phyloP scores from a whole-genome alignment of 495 filamentous ascomycete genomes.

The Aspergillus asperescens region DNA sequence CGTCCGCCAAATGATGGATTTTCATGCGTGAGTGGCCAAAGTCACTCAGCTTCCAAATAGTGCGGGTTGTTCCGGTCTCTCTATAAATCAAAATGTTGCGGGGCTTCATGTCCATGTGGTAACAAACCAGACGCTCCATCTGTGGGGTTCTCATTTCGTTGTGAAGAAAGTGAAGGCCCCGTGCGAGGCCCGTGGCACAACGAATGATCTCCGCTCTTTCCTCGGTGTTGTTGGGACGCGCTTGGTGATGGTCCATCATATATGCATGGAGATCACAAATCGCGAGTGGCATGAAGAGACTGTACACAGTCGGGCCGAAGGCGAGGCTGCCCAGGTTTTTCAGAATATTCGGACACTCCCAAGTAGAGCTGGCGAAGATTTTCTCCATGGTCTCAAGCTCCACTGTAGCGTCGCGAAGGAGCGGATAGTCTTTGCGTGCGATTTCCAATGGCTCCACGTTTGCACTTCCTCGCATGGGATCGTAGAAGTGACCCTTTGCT shows the following conservation, averaged over 20 bases:
- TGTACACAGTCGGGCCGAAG: not conserved
- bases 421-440: not conserved
- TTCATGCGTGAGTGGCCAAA: not conserved
- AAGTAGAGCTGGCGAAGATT: not conserved
- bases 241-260: not conserved
- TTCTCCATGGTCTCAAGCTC: conserved; percentile 1
- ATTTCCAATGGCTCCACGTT: not conserved
- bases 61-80: not conserved
- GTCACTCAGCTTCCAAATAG: conserved; percentile 6
- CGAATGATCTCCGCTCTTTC: not conserved
- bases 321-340: not conserved
- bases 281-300: conserved; percentile 6
- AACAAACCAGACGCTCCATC: conserved; percentile 4
- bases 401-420: not conserved
- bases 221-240: not conserved
- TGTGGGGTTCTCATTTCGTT: not conserved
- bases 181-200: not conserved
- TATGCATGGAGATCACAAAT: conserved; percentile 2
- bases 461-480: not conserved
- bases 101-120: conserved; percentile 6
- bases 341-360: not conserved
- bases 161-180: not conserved
- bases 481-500: not conserved
- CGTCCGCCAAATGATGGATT: not conserved
- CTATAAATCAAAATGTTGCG: conserved; percentile 5